Evolutionary conservation across 768 basidiomycete genomes (phyloP), one percentile per base, ranked within the genome.

Genomic region (Trichaptum fuscoviolaceum): DNA sequence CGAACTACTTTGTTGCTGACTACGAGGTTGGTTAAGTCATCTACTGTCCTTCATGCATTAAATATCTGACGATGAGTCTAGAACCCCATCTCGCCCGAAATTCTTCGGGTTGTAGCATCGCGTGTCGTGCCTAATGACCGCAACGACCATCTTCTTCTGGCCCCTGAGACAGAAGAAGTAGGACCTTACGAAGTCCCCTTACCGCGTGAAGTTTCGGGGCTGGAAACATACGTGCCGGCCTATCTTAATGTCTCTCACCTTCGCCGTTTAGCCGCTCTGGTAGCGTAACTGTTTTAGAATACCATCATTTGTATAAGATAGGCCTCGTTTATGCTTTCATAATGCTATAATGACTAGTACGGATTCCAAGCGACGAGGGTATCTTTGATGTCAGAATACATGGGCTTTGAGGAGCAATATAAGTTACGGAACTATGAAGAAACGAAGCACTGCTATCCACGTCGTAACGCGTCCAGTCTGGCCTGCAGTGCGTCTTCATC

Each of bases 1-100:
- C 93, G 67, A 96, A 96, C 77, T 98, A 99, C 80, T 98, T 97
- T 74, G 96, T 96, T 68, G 97, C 96, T 60, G 97, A 99, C 79
- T 99, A 99, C 76, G 97, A 99, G 87, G 95, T 94, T 71, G 57
- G 82, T 69, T 63, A 52, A 6, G 64, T 1, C 36, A 59, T 52
- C 9, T 65, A 10, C 65, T 4, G 58, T 8, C 23, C n/a, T 63
- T 42, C 65, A 12, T 12, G 35, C 23, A 17, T 58, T 64, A 23
- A 35, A 34, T 63, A 36, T 30, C 59, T 60, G 69, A 36, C 65
- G 67, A 61, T 65, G 27, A 68, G 65, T 61, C 24, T 70, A 96
- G 93, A 95, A 93, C 71, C 97, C 96, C 9, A 98, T 99, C 73
- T 95, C 96, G 1, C 93, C 95, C 25, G 96, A 99, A 79, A 99